Base-by-base conservation (phyloP, 2,329 filamentous ascomycete species). In the Claviceps fusiformis region DNA sequence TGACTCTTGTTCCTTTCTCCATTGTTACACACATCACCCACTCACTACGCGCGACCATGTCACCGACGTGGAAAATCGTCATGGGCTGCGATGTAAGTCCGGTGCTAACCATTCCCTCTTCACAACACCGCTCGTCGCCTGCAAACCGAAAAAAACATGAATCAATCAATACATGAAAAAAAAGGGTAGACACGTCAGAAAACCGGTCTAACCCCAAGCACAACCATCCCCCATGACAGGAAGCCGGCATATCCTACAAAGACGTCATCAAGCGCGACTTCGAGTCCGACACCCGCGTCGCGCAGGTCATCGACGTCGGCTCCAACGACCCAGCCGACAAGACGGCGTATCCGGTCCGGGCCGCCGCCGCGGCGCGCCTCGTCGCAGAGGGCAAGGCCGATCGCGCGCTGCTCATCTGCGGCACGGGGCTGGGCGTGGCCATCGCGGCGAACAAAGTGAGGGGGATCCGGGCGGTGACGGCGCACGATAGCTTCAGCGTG, bases 401-500 rank as follows among this genome's bases (percentile, higher is more conserved):
- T 70, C 84, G 89, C 54, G 89, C 87, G 0, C 75, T 95, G 43
- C 73, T 90, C 46, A 88, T 95, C 73, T 95, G 89, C 72, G 89
- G 89, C 2, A 95, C 89, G 0, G 89, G 89, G 0, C 78, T 95
- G 8, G 89, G 89, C 24, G 89, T 95, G 8, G 89, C 89, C 62
- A 95, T 95, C 66, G 74, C 81, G n/a, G 89, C 89, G 61, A 95
- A 95, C 77, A 95, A 95, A 70, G 82, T 95, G 60, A 85, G 83
- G 55, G 89, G 89, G 6, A 82, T 95, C 58, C 77, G 89, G 29
- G 89, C 89, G n/a, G 89, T 95, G 19, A 95, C 89, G 5, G 89
- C 89, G 1, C 89, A 95, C 68, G 89, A 95, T 67, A 85, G 83
- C 61, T 95, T 91, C 74, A 85, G 80, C 55, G 87, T 95, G 6